Base-by-base conservation (phyloP, 192 early-diverging fungal genomes). In the Rhizophlyctis rosea region DNA sequence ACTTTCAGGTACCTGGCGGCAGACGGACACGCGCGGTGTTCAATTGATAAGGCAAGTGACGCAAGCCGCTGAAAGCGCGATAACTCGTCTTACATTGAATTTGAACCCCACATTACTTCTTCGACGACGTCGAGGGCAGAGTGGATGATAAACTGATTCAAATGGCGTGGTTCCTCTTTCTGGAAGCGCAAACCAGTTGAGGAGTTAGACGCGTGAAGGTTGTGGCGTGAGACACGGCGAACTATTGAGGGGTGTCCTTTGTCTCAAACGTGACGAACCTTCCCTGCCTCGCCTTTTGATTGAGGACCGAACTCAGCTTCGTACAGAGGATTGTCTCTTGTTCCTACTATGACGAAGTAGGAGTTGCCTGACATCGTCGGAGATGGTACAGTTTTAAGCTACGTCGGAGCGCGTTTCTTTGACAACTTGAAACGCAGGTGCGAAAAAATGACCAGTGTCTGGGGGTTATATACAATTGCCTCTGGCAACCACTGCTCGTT, bases 111-210 rank as follows among this genome's bases (percentile, higher is more conserved):
- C 75, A 90, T 88, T 28, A 91, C 73, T 68, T 99, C 97, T 61
- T 99, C 95, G 18, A 99, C 92, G 35, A 96, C 81, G 76, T 99
- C 97, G 54, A 99, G 82, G 21, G 95, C 93, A 7, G 95, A 88
- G 68, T 99, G 97, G 11, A 93, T 86, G 48, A 98, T 91, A 64
- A 99, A 99, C 67, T 99, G 97, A 67, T 94, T 94, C 55, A 99
- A 70, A 74, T 97, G 91, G 50, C 82, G 74, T 60, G 87, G 78
- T 65, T 96, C 94, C 64, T 93, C 83, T 81, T 87, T 84, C 77
- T 82, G 76, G 23, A 14, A 62, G 49, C 18, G 21, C 3, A 29
- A 3, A 34, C 23, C 29, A 0, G n/a, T 13, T n/a, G 34, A 30
- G 4, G 14, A 23, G 28, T 31, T 47, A 28, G 28, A 49, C 18